phyloP scores from a whole-genome alignment of 192 early-diverging fungal species.

The Podochytrium sp. region DNA sequence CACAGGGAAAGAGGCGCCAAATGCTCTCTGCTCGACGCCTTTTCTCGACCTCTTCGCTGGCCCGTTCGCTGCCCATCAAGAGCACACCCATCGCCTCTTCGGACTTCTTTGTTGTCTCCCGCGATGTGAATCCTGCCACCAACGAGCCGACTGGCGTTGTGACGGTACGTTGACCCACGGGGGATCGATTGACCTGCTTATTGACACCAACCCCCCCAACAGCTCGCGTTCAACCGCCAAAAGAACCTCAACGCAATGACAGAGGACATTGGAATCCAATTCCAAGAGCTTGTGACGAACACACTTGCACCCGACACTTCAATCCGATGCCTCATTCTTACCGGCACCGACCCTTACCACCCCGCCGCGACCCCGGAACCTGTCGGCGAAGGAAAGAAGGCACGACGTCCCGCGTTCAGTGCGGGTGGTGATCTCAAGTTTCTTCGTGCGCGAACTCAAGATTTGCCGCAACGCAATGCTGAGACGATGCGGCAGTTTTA shows the following conservation, averaged over 20 bases:
- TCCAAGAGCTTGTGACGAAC: neutral
- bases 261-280: constrained; percentile 29
- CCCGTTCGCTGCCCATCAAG: neutral
- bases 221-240: constrained; percentile 34
- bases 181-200: neutral
- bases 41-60: neutral
- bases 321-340: constrained; percentile 9
- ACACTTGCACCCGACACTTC: constrained; percentile 11
- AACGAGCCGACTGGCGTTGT: constrained; percentile 1
- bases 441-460: constrained; percentile 18
- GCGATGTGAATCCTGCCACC: neutral
- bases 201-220: neutral
- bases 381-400: constrained; percentile 1
- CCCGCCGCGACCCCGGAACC: neutral
- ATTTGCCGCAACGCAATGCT: constrained; percentile 8
- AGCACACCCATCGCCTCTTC: neutral
- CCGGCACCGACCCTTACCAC: constrained; percentile 9
- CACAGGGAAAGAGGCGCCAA: too few species aligned
- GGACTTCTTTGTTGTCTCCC: constrained; percentile 1
- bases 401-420: constrained; percentile 4
- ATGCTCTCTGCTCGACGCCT: neutral
- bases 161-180: neutral
- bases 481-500: constrained; percentile 41
- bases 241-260: constrained; percentile 38
- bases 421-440: constrained; percentile 36